phyloP scores from a whole-genome alignment of 2,329 filamentous ascomycete genomes.

The Trichoderma lentiforme region DNA sequence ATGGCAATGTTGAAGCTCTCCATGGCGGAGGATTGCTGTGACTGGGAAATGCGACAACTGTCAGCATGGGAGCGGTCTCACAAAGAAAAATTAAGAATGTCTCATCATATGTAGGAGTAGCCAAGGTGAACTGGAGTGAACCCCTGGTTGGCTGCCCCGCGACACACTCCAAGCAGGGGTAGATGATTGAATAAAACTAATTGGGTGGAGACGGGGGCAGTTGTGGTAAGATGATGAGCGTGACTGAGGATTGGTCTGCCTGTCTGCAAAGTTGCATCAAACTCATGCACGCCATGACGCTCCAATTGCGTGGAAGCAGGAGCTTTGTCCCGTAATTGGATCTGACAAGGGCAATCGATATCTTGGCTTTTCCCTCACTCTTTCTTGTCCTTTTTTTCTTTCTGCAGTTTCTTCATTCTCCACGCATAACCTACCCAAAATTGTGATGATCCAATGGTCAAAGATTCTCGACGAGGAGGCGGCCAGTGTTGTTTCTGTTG shows the following conservation, averaged over 20 bases:
- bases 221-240: constrained; percentile 12
- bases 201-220: constrained; percentile 24
- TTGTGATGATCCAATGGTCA: constrained; percentile 38
- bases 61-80: constrained; percentile 24
- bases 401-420: not conserved
- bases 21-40: constrained; percentile 42
- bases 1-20: constrained; percentile 63
- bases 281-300: not conserved
- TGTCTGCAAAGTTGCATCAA: not conserved
- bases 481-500: constrained; percentile 37
- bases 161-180: constrained; percentile 17
- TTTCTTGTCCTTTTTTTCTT: too few relatives aligned
- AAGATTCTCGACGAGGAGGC: constrained; percentile 48
- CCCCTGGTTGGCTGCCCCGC: constrained; percentile 25
- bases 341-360: not conserved
- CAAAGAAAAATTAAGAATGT: constrained; percentile 16
- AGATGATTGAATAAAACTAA: constrained; percentile 7
- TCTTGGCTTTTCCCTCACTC: not conserved
- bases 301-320: not conserved
- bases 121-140: constrained; percentile 19
- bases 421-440: constrained; percentile 35
- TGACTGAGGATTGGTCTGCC: not conserved
- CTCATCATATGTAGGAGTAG: constrained; percentile 17
- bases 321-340: not conserved
- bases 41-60: constrained; percentile 26